Evolutionary conservation across 208 protist genomes (phyloP), one percentile per base, ranked within the genome.

Genomic region (Trypanosoma cruzi): DNA sequence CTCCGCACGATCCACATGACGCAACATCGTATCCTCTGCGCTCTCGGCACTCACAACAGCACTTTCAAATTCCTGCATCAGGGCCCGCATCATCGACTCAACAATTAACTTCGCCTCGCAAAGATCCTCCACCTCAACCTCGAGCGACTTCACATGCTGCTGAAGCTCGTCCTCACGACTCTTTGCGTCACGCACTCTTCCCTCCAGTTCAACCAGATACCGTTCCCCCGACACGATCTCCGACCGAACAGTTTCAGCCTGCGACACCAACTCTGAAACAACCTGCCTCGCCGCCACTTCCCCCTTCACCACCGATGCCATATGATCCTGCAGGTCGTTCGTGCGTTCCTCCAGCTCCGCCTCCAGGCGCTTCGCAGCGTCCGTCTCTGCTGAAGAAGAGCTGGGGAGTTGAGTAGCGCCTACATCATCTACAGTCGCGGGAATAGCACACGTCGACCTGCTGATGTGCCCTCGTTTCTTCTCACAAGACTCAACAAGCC

Each of bases 21-120:
- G 16, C 3, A 58, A 32, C 66, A 87, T 68, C 1, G 36, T 32
- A 29, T 64, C 66, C 55, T 87, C 78, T 40, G 64, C 78, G 32
- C 66, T 61, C 50, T 71, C 75, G 10, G 78, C 44, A 34, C 63
- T 50, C 2, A 69, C 56, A 36, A 70, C 67, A 5, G 64, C 57
- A 7, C 42, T 54, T 16, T 61, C 67, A 16, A 87, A 66, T 0
- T 71, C 56, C 18, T 50, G 48, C n/a, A 74, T 46, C 5, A 80
- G 5, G 3, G 57, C 29, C 0, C 44, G 44, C 54, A 80, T 26
- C 28, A 66, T 48, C 0, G 63, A 56, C 18, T 56, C 63, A 8
- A 81, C 32, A 8, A 57, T 18, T 5, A n/a, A n/a, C 29, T 74
- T 74, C 16, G 73, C 64, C 36, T 50, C 20, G 6, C 20, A 20